Base-by-base conservation (phyloP, 2,329 filamentous ascomycete species). In the Shiraia bambusicola region DNA sequence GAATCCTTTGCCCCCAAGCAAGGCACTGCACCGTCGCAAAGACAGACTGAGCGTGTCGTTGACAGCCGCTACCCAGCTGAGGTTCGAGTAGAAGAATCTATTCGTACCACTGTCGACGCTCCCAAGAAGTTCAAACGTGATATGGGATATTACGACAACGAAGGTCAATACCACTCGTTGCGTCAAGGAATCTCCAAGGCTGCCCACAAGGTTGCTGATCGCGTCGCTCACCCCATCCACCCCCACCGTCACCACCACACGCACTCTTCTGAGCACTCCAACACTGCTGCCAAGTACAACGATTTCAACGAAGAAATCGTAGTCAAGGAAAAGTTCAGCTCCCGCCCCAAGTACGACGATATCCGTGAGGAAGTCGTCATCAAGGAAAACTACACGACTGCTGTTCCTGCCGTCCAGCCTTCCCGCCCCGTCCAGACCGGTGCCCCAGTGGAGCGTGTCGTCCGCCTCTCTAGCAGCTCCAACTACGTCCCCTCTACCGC, bases 131-230 rank as follows among this genome's bases (percentile, higher is more conserved):
- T 71, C 66, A 72, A 74, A 68, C 72, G 71, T 78, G 82, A 83
- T 66, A 87, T 87, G 84, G 84, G 84, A 77, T 87, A 86, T 76
- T 86, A 87, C 83, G 84, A 87, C 81, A 81, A 86, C 75, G 82
- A 87, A 70, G 84, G 83, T 67, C 79, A 86, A 59, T 86, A 87
- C 74, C 84, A 87, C 75, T 83, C 80, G 59, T 81, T 87, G 77
- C 83, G 84, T 72, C 82, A 84, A 71, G 83, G 83, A 69, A 76
- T 86, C 57, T 78, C 83, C 72, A 76, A 78, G 63, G 82, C 80
- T 62, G 52, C 52, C 27, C 56, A 59, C 54, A 65, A 65, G 53
- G 62, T 65, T 36, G 82, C 80, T 63, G 83, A 86, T 66, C 76
- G 77, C 59, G 74, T 86, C 70, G 65, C 81, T 47, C 81, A 84